Evolutionary conservation across 73 alveolate species (phyloP), one percentile per base, ranked within the genome.

Genomic region (Symbiodinium natans): DNA sequence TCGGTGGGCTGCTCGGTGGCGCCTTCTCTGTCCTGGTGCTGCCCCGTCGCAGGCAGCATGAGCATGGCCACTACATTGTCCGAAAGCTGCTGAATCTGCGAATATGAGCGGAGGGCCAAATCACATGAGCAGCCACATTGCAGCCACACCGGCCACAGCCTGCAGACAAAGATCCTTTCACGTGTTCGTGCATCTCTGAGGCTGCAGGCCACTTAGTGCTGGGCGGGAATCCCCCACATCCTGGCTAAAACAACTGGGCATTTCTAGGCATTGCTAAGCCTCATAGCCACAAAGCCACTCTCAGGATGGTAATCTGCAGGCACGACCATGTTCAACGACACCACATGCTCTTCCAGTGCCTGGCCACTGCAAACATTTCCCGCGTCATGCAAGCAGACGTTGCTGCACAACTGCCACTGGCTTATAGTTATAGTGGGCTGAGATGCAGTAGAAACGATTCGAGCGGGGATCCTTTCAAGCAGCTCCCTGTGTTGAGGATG

Each of bases 81-180:
- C 17, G 31, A 52, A 52, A 29, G 59, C 25, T 52, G 71, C 31
- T 27, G 21, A 6, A 13, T 1, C 21, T 21, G 29, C 71, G 4
- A 15, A 29, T 8, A 7, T 63, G 8, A 46, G 75, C 83, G 0
- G 21, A 38, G 39, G 59, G 46, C 96, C 96, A 90, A 71, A 63
- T 2, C 8, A 41, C 52, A 41, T 90, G 96, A 27, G 96, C 96
- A 1, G 96, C 77, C 68, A 90, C 96, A 31, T 90, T 90, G 96
- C 96, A 90, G 87, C 96, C 96, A 59, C 96, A 90, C 36, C 96
- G 86, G 29, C 88, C 96, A 31, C 96, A 90, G 34, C 96, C 96
- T 90, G 42, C 41, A 23, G 84, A 19, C 3, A 3, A 73, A 27
- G 25, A n/a, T n/a, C n/a, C n/a, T n/a, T n/a, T n/a, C n/a, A n/a